phyloP scores from a whole-genome alignment of 495 filamentous ascomycete genomes.

The Trichoderma asperelloides region DNA sequence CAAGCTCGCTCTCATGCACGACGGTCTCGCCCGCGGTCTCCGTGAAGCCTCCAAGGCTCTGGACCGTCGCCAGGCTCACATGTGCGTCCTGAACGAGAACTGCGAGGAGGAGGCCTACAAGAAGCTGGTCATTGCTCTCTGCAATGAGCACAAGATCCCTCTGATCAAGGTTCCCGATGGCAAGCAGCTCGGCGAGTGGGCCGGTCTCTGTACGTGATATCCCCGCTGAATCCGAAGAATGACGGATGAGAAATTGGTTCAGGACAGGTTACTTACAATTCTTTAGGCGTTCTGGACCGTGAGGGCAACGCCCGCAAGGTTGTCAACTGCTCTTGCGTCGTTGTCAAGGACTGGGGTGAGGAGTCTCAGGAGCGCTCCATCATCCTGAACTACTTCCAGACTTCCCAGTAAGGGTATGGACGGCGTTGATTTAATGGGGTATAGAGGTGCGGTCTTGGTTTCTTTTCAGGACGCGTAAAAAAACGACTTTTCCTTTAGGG shows the following conservation, averaged over 20 bases:
- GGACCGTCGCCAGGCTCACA: conserved; percentile 94
- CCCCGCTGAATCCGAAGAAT: neutral
- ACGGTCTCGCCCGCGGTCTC: conserved; percentile 95
- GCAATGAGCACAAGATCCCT: conserved; percentile 97
- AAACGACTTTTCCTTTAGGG: conserved; percentile 7
- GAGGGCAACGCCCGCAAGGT: conserved; percentile 99
- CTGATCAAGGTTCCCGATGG: conserved; percentile 99
- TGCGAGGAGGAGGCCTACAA: conserved; percentile 99
- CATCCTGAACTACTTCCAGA: conserved; percentile 99
- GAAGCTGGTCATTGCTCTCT: conserved; percentile 97
- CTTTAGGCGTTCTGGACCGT: conserved; percentile 86
- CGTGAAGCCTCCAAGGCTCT: conserved; percentile 97
- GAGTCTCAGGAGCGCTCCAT: conserved; percentile 96
- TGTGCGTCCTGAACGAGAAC: conserved; percentile 98
- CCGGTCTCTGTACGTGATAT: conserved; percentile 82
- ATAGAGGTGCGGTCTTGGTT: conserved; percentile 13
- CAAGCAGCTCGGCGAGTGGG: conserved; percentile 99
- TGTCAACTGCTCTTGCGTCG: conserved; percentile 99
- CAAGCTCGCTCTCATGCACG: conserved; percentile 98
- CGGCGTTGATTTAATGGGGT: conserved; percentile 7
- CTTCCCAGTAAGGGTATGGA: conserved; percentile 45
- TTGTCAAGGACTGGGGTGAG: conserved; percentile 98
- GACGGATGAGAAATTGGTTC: neutral
- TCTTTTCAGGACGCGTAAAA: conserved; percentile 6
- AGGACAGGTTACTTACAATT: conserved; percentile 13